These are phyloP conservation scores for Silene vulgaris DNA, from an alignment of 179 eudicot species.

Conservation along the genomic window DNA sequence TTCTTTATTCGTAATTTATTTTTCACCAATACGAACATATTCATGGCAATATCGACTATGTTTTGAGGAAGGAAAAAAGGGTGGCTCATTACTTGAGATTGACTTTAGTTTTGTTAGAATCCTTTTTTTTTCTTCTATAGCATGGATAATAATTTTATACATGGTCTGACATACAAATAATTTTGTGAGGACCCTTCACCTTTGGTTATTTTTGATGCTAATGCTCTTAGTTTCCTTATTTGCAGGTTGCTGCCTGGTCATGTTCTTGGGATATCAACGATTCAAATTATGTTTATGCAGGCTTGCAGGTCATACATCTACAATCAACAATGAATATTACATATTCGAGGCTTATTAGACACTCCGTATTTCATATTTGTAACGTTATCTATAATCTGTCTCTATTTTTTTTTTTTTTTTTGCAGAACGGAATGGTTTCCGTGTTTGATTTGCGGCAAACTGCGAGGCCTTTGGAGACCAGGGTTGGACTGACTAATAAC, in stretches of 20 bases:
- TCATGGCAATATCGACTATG: too few relatives aligned
- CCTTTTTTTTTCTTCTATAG: not conserved
- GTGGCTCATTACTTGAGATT: not conserved
- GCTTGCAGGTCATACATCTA: slow-evolving; percentile 63
- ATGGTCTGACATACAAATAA: not conserved
- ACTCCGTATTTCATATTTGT: not conserved
- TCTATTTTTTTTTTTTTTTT: not conserved
- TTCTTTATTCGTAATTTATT: slow-evolving; percentile 16
- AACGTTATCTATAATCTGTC: not conserved
- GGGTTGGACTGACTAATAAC: slow-evolving; percentile 57
- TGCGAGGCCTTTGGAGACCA: slow-evolving; percentile 48
- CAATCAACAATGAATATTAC: not conserved
- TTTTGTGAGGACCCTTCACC: not conserved
- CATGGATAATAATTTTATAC: not conserved
- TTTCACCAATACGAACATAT: not conserved
- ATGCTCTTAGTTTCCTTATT: slow-evolving; percentile 10
- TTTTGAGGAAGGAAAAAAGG: too few relatives aligned
- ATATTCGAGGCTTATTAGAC: not conserved
- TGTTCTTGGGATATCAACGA: slow-evolving; percentile 79
- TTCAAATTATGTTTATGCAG: slow-evolving; percentile 60
- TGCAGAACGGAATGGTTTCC: slow-evolving; percentile 81
- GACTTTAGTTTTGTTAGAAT: not conserved
- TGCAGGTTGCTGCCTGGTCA: slow-evolving; percentile 93
- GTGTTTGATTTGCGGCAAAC: slow-evolving; percentile 86
- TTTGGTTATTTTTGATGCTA: slow-evolving; percentile 14